Evolutionary conservation across 1,139 yeast genomes (phyloP).

Genomic region (Blastobotrys aristatus): DNA sequence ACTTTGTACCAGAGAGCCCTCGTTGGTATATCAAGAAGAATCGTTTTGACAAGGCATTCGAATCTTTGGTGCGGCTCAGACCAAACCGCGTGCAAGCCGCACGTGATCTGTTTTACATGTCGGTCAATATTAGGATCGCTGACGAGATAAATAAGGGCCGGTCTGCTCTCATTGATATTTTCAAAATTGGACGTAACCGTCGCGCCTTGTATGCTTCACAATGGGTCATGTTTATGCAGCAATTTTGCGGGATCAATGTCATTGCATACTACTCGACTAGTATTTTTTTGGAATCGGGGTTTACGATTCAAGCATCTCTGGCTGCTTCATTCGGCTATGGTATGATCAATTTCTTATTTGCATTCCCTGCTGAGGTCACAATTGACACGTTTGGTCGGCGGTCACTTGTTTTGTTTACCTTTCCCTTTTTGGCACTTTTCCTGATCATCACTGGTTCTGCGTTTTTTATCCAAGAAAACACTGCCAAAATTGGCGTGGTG

Average conservation of each 20-base stretch:
- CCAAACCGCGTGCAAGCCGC: conserved; percentile 58
- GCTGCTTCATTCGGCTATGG: conserved; percentile 87
- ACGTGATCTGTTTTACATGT: conserved; percentile 69
- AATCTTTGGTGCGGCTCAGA: conserved; percentile 30
- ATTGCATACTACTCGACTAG: conserved; percentile 64
- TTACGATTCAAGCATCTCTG: conserved; percentile 55
- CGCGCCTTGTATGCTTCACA: conserved; percentile 78
- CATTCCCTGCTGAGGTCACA: conserved; percentile 77
- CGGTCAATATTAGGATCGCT: conserved; percentile 61
- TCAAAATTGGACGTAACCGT: conserved; percentile 70
- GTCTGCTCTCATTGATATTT: conserved; percentile 43
- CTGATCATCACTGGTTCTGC: conserved; percentile 71
- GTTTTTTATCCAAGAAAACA: conserved; percentile 50
- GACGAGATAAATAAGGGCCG: conserved; percentile 44
- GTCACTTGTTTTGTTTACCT: conserved; percentile 59
- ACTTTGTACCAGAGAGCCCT: conserved; percentile 50
- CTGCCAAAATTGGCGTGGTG: conserved; percentile 60
- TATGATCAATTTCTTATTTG: conserved; percentile 72
- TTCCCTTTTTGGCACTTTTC: conserved; percentile 68
- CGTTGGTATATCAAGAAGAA: conserved; percentile 39
- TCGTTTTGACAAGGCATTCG: conserved; percentile 8
- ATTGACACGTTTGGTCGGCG: conserved; percentile 80
- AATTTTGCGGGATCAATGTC: conserved; percentile 86
- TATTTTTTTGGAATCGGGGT: conserved; percentile 65
- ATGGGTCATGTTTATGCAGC: conserved; percentile 63